Base-by-base conservation (phyloP, 257 asterid species). In the Apocynum venetum region DNA sequence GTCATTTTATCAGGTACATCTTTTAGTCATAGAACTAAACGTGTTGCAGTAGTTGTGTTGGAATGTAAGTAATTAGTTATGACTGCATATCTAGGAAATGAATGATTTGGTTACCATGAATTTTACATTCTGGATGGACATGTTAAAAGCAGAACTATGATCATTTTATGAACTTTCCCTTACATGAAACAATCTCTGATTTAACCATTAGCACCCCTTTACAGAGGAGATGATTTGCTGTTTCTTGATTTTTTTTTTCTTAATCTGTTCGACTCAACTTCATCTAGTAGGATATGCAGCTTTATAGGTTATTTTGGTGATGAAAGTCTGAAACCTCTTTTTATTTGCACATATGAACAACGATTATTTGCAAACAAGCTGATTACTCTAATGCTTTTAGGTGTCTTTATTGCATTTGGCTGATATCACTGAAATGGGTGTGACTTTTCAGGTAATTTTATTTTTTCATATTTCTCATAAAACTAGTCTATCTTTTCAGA, bases 331-430 rank as follows among this genome's bases (percentile, higher is more conserved):
- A 25, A 71, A 71, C n/a, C 43, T 48, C 59, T 17, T 47, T 44
- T 19, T 43, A 8, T 66, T 41, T 19, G 12, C 40, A 48, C 44
- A 71, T 25, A 14, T 71, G 56, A 48, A 31, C 20, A 71, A 35
- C 4, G 3, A n/a, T 71, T 71, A n/a, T 48, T 4, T 71, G 3
- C 66, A 47, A 49, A 64, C 61, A 47, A 82, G 79, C 59, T 83
- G 38, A 77, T 74, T 63, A 79, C 76, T 80, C 38, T 75, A 69
- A 74, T 83, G 77, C 70, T 84, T 84, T 76, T 79, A 95, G 99
- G 99, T 96, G 65, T 96, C 99, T 64, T 83, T 96, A 81, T 85
- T 96, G 92, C 97, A 96, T 83, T 86, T 96, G 92, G 99, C 99
- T 43, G 99, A 96, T 84, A 96, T 96, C 80, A 93, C 99, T 0